Evolutionary conservation across 2,329 filamentous ascomycete genomes (phyloP).

Genomic region (Phialophora chinensis): DNA sequence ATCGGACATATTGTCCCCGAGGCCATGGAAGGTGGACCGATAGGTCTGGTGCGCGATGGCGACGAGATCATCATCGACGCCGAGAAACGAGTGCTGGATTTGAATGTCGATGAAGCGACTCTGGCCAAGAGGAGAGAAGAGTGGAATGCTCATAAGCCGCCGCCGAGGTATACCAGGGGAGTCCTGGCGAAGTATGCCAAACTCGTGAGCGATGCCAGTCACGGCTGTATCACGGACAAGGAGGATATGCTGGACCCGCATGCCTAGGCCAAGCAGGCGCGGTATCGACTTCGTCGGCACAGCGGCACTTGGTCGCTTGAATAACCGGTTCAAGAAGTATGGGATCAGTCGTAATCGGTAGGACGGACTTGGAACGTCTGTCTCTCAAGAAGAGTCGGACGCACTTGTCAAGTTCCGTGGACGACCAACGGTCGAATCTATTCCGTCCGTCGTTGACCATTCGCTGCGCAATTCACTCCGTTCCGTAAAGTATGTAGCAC

Average conservation of each 20-base stretch:
- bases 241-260: constrained; percentile 31
- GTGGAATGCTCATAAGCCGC: constrained; percentile 65
- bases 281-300: too few species aligned
- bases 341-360: too few species aligned
- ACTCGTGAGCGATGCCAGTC: constrained; percentile 54
- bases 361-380: too few species aligned
- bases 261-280: constrained; percentile 4
- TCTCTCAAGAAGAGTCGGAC: too few species aligned
- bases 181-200: constrained; percentile 74
- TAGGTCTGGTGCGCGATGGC: constrained; percentile 80
- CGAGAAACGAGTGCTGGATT: constrained; percentile 69
- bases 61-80: constrained; percentile 84
- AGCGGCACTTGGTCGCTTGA: too few species aligned
- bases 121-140: constrained; percentile 62
- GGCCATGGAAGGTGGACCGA: constrained; percentile 83
- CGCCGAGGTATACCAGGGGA: constrained; percentile 64
- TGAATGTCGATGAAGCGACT: constrained; percentile 71
- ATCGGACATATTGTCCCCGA: constrained; percentile 89
- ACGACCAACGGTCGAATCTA: too few species aligned
- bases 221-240: constrained; percentile 55
- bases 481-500: too few species aligned
- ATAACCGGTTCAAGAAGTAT: too few species aligned
- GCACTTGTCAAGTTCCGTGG: too few species aligned
- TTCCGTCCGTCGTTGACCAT: too few species aligned
- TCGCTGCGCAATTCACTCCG: too few species aligned